These are phyloP conservation scores for Pseudopithomyces maydicus DNA, from an alignment of 2,329 filamentous ascomycete species.

Conservation along the genomic window DNA sequence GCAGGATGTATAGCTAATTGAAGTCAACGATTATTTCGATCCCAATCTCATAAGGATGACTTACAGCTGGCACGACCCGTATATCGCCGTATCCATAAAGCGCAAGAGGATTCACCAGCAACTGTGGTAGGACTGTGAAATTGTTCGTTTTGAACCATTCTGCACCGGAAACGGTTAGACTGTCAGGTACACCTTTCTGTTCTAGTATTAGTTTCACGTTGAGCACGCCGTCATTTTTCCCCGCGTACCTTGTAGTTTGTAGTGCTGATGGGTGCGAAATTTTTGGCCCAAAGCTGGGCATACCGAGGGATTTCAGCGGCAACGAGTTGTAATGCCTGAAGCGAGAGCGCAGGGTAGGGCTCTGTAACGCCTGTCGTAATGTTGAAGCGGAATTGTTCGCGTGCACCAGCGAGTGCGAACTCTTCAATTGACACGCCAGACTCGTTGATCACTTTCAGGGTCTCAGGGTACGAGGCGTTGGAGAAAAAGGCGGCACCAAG, in stretches of 20 bases:
- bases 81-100: conserved; percentile 47
- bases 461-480: conserved; percentile 43
- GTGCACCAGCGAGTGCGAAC: conserved; percentile 39
- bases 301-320: conserved; percentile 43
- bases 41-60: conserved; percentile 20
- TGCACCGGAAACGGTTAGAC: conserved; percentile 40
- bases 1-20: conserved; percentile 43
- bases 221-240: conserved; percentile 12
- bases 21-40: conserved; percentile 29
- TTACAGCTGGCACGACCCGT: conserved; percentile 43
- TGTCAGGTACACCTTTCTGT: conserved; percentile 43
- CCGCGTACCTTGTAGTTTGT: conserved; percentile 41
- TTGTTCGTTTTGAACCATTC: conserved; percentile 44
- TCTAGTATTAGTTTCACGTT: conserved; percentile 19
- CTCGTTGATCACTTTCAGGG: conserved; percentile 40
- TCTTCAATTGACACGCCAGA: conserved; percentile 37
- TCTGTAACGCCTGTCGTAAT: conserved; percentile 35
- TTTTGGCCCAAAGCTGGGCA: conserved; percentile 35
- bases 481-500: conserved; percentile 47
- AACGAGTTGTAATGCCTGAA: conserved; percentile 28
- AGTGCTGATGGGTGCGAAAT: conserved; percentile 38
- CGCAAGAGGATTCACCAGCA: conserved; percentile 43
- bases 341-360: conserved; percentile 24
- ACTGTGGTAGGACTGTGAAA: conserved; percentile 40
- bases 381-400: conserved; percentile 42